Evolutionary conservation across 176 grass and related monocot genomes (phyloP), one percentile per base, ranked within the genome.

Genomic region (Triticum turgidum): DNA sequence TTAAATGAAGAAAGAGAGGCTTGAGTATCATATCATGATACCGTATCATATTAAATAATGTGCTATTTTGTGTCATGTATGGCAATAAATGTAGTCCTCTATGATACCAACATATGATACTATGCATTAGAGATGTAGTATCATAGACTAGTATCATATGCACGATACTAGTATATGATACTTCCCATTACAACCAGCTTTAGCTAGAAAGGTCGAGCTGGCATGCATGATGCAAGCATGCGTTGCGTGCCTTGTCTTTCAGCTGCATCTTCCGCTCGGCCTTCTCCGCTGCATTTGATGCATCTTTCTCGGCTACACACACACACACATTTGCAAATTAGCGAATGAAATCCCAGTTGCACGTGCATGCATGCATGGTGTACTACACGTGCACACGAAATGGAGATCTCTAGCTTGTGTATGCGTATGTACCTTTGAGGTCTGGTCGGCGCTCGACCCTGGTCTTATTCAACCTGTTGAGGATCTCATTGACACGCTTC

Each of bases 381-480:
- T 18, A 11, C 3, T 51, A 18, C 21, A 45, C 15, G 35, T 45
- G 21, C 21, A 29, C 38, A 61, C 29, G 5, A 61, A 77, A 61
- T 35, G 29, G 14, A 56, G 27, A 30, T 58, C 54, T 0, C 18
- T 58, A 49, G 51, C 7, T 30, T 32, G 42, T 49, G 12, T 17
- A 4, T 13, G 22, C 10, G 32, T 2, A 22, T 11, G 52, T 82
- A 99, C 97, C 90, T 93, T 96, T 94, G 58, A 96, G 73, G 67
- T 99, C 97, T 41, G 94, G 87, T 27, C 87, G 85, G 76, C 97
- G 93, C 54, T 94, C 94, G 17, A 99, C 97, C 79, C 89, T 94
- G 54, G 97, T 99, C 85, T 99, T 99, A 69, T 96, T 96, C 89
- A 99, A 79, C 89, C 94, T 93, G 77, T 93, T 99, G 76, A 96